These are phyloP conservation scores for Colletotrichum caudatum DNA, from an alignment of 2,329 filamentous ascomycete genomes.

Conservation along the genomic window DNA sequence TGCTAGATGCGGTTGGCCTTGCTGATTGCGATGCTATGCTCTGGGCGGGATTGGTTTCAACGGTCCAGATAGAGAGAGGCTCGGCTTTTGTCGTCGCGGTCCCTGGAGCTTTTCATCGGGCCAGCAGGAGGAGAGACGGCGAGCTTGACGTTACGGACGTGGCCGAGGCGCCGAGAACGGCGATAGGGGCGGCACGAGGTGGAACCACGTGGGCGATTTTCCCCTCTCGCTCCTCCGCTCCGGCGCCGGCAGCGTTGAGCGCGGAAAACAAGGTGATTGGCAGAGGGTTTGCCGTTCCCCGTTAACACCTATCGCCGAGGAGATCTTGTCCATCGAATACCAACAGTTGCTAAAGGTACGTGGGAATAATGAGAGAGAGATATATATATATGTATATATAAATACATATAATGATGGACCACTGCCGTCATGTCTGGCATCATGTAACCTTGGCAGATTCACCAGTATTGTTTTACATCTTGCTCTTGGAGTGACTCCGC, in stretches of 20 bases:
- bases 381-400: no score
- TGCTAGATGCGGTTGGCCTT: not conserved
- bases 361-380: no score
- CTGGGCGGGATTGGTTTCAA: not conserved
- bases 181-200: not conserved
- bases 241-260: constrained; percentile 19
- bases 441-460: not conserved
- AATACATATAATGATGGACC: no score
- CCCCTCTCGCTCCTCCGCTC: constrained; percentile 5
- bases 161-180: constrained; percentile 20
- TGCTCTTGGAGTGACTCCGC: constrained; percentile 23
- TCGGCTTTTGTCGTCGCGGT: not conserved
- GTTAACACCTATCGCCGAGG: not conserved
- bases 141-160: not conserved
- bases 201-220: not conserved
- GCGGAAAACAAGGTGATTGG: constrained; percentile 13
- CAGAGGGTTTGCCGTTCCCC: not conserved
- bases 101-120: not conserved
- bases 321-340: not conserved
- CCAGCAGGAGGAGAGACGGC: not conserved
- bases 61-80: not conserved
- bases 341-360: not conserved
- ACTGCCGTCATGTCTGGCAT: no score
- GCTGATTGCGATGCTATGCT: not conserved
- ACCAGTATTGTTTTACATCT: not conserved